Evolutionary conservation across 371 early-diverging fungal species (phyloP).

Genomic region (Cokeromyces recurvatus): DNA sequence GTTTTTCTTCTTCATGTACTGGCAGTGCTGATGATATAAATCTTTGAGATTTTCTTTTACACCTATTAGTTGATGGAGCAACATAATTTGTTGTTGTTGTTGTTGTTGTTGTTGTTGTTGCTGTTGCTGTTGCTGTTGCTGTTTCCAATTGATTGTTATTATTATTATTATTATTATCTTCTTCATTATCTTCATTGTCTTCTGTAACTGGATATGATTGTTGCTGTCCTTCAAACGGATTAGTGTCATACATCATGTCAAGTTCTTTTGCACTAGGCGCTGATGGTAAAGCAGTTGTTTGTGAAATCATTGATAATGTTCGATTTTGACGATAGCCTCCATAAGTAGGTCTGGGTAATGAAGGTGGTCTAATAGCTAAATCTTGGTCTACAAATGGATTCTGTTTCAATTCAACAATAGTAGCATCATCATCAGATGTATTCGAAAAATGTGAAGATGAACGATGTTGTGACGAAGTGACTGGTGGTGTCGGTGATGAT

Average conservation of each 20-base stretch:
- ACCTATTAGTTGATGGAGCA: not conserved
- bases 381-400: conserved; percentile 10
- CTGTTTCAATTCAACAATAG: not conserved
- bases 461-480: not conserved
- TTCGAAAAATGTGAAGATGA: not conserved
- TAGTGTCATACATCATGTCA: not conserved
- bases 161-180: not conserved
- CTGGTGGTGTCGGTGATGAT: not conserved
- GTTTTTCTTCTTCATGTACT: no score
- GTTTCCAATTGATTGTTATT: conserved; percentile 3
- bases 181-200: conserved; percentile 1
- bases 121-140: not conserved
- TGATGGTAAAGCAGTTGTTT: conserved; percentile 10
- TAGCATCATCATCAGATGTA: not conserved
- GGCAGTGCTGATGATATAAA: no score
- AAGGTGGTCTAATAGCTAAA: not conserved
- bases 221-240: conserved; percentile 6
- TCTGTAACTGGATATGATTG: no score
- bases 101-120: not conserved
- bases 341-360: not conserved
- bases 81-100: not conserved
- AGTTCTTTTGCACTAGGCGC: conserved; percentile 31
- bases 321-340: conserved; percentile 3
- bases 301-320: conserved; percentile 18
- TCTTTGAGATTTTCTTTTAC: no score